These are phyloP conservation scores for Fonsecaea monophora DNA, from an alignment of 2,329 filamentous ascomycete species.

Conservation along the genomic window DNA sequence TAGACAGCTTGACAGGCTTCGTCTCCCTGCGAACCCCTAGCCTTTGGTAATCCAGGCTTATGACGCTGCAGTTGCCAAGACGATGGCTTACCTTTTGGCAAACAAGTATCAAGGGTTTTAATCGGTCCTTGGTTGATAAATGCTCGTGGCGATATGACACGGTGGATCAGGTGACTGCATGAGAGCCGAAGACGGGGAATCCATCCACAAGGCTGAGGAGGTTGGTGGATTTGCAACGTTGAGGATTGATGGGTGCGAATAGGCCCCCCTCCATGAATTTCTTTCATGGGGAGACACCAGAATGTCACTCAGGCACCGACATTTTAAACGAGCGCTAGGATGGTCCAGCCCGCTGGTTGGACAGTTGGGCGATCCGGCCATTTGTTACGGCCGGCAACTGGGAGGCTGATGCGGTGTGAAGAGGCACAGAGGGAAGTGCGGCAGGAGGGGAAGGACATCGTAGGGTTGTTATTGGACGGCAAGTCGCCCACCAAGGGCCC, in stretches of 20 bases:
- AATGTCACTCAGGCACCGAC: neutral
- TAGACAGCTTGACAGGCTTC: too few relatives aligned
- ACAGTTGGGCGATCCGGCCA: neutral
- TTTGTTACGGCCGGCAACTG: neutral
- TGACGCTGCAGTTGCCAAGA: neutral
- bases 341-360: neutral
- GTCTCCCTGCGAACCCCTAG: too few relatives aligned
- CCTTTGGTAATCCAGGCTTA: neutral
- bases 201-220: neutral
- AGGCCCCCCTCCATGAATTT: too few relatives aligned
- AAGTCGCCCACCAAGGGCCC: too few relatives aligned
- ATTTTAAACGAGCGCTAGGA: neutral
- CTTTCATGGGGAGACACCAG: neutral
- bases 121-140: neutral
- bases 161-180: neutral
- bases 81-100: neutral
- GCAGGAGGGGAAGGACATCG: neutral
- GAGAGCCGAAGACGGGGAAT: neutral
- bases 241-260: neutral
- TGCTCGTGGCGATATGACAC: neutral
- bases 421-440: neutral
- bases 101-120: neutral
- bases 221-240: neutral
- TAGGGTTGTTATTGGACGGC: neutral
- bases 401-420: neutral